Percentiles rank a stretch among this genome's conserved stretches.
Evolutionary conservation across 441 rosid species (phyloP).

Genomic region (Pelargonium myrrhifolium): DNA sequence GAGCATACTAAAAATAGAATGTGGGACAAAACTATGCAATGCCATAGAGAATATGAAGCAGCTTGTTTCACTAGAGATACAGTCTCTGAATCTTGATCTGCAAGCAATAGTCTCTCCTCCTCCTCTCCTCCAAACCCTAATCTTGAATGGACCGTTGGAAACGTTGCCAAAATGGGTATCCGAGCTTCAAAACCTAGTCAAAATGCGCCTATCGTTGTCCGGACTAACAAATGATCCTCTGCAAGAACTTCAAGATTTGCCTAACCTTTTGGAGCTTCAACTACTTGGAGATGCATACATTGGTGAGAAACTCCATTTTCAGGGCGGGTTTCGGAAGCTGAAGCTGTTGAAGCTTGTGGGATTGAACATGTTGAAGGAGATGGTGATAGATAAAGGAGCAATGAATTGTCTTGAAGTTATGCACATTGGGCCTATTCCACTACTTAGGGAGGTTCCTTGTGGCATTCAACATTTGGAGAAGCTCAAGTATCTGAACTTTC

Average conservation of each 20-base stretch:
- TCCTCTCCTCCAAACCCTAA: neutral
- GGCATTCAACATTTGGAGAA: too few relatives aligned
- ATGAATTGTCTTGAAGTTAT: too few relatives aligned
- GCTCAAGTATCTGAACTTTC: too few relatives aligned
- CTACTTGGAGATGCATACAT: neutral
- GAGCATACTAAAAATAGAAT: neutral
- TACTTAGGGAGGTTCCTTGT: too few relatives aligned
- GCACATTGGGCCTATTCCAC: too few relatives aligned
- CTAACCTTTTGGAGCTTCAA: neutral
- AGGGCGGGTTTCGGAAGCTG: neutral
- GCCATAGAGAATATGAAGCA: neutral
- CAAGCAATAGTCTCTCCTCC: neutral
- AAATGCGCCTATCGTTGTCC: neutral
- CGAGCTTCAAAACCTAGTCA: neutral
- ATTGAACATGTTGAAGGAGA: too few relatives aligned
- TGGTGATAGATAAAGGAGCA: too few relatives aligned
- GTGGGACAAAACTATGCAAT: neutral
- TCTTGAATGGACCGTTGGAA: neutral
- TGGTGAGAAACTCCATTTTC: neutral
- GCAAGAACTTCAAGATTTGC: neutral
- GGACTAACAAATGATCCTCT: neutral
- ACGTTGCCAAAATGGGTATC: neutral
- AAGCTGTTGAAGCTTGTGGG: neutral
- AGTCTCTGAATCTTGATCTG: neutral
- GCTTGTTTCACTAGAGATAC: neutral